These are phyloP conservation scores for Apiospora kogelbergensis DNA, from an alignment of 2,329 filamentous ascomycete genomes.

Conservation along the genomic window DNA sequence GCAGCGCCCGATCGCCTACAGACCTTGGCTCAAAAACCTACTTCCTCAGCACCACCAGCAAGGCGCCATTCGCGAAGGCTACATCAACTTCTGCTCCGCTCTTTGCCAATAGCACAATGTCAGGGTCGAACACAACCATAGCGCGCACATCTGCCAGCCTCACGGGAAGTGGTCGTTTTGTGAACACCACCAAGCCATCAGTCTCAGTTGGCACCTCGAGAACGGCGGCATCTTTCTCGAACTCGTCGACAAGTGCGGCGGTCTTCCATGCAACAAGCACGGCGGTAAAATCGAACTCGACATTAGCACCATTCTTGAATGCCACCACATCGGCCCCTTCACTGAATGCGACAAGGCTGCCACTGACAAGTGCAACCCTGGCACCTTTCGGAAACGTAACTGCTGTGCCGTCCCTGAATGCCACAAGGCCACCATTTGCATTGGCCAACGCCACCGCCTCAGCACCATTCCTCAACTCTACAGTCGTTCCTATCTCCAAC, in stretches of 20 bases:
- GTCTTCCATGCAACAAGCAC: slow-evolving; percentile 2
- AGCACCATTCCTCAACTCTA: slow-evolving; percentile 16
- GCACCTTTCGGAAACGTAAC: neutral
- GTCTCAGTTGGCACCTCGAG: neutral
- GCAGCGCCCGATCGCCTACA: neutral
- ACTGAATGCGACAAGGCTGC: neutral
- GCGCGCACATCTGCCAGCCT: neutral
- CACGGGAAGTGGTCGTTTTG: neutral
- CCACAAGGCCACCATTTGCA: neutral
- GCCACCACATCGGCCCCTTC: neutral
- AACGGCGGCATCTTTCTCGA: neutral
- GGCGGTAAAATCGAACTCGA: slow-evolving; percentile 7
- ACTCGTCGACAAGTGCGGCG: neutral
- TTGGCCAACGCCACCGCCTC: slow-evolving; percentile 9
- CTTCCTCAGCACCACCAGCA: slow-evolving; percentile 11
- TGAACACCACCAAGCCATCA: slow-evolving; percentile 11
- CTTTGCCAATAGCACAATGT: slow-evolving; percentile 14
- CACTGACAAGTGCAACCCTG: neutral
- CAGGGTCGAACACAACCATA: neutral
- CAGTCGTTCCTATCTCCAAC: slow-evolving; percentile 2
- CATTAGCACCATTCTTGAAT: neutral
- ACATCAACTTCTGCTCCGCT: slow-evolving; percentile 9
- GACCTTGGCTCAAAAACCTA: neutral
- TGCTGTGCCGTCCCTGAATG: neutral
- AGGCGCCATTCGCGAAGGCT: slow-evolving; percentile 5